Percentiles rank a stretch among this genome's conserved stretches.
These are phyloP conservation scores for Dipsacomyces acuminosporus DNA, from an alignment of 371 early-diverging fungal species.

Conservation along the genomic window DNA sequence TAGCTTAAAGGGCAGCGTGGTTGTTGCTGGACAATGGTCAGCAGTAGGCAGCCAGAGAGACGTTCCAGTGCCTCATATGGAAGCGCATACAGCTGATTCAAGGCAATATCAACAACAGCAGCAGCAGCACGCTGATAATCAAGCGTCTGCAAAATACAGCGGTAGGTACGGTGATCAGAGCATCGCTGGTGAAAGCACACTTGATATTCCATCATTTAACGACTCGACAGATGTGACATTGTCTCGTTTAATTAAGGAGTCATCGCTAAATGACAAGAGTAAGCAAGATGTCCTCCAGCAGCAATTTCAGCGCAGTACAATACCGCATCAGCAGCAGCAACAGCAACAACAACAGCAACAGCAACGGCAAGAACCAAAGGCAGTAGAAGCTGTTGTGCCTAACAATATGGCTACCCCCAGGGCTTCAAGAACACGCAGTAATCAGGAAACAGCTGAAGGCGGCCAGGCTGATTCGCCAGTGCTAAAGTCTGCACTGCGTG, in stretches of 20 bases:
- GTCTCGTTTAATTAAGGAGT: constrained; percentile 17
- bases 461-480: not conserved
- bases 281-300: constrained; percentile 1
- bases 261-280: constrained; percentile 10
- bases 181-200: not conserved
- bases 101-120: not conserved
- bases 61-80: not conserved
- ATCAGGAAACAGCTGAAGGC: no score
- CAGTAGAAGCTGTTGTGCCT: no score
- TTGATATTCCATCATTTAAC: constrained; percentile 22
- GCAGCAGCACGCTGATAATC: not conserved
- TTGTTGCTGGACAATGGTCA: constrained; percentile 27
- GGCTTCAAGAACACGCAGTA: no score
- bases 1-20: constrained; percentile 34
- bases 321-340: not conserved
- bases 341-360: no score
- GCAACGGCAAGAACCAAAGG: no score
- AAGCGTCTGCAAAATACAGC: no score
- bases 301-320: not conserved
- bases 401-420: no score
- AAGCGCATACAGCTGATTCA: not conserved
- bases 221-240: constrained; percentile 12
- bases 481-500: constrained; percentile 27
- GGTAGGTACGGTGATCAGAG: not conserved
- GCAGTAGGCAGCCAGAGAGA: constrained; percentile 15